Conservation (phyloP, 257 asterid species). For the Plectranthus barbatus region DNA sequence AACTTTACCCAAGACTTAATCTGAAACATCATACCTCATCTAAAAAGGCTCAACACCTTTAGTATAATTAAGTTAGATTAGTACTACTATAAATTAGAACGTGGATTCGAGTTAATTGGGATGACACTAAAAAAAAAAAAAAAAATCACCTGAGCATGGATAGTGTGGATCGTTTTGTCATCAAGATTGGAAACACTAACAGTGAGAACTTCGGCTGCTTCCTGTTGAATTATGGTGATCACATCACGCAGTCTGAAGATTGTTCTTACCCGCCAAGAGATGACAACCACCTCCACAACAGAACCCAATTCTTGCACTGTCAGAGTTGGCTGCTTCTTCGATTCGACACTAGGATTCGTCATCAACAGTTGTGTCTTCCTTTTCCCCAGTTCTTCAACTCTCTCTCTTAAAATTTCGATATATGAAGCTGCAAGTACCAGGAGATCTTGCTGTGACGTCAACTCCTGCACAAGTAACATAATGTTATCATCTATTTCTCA, state of each 20-base stretch:
- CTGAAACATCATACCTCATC: too few relatives aligned
- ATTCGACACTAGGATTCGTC: neutral
- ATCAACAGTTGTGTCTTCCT: slow-evolving; percentile 12
- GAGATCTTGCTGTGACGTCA: slow-evolving; percentile 31
- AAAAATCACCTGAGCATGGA: slow-evolving; percentile 29
- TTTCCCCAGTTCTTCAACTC: slow-evolving; percentile 20
- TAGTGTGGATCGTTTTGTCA: slow-evolving; percentile 5
- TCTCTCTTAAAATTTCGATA: slow-evolving; percentile 20
- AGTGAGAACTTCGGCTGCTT: slow-evolving; percentile 31
- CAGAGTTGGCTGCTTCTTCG: slow-evolving; percentile 10
- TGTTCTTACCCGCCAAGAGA: slow-evolving; percentile 5
- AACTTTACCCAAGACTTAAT: too few relatives aligned
- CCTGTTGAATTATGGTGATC: slow-evolving; percentile 23
- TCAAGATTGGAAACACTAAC: slow-evolving; percentile 8
- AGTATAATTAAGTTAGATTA: too few relatives aligned
- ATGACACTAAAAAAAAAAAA: too few relatives aligned
- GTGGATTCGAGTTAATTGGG: too few relatives aligned
- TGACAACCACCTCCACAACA: slow-evolving; percentile 29
- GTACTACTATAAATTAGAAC: too few relatives aligned
- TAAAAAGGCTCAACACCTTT: too few relatives aligned
- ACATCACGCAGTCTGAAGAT: slow-evolving; percentile 14
- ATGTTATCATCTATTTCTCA: too few relatives aligned
- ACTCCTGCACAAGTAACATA: slow-evolving; percentile 11
- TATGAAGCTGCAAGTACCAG: slow-evolving; percentile 24
- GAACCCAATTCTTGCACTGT: slow-evolving; percentile 18